These are phyloP conservation scores for Aphanocladium album DNA, from an alignment of 2,329 filamentous ascomycete genomes.

Conservation along the genomic window DNA sequence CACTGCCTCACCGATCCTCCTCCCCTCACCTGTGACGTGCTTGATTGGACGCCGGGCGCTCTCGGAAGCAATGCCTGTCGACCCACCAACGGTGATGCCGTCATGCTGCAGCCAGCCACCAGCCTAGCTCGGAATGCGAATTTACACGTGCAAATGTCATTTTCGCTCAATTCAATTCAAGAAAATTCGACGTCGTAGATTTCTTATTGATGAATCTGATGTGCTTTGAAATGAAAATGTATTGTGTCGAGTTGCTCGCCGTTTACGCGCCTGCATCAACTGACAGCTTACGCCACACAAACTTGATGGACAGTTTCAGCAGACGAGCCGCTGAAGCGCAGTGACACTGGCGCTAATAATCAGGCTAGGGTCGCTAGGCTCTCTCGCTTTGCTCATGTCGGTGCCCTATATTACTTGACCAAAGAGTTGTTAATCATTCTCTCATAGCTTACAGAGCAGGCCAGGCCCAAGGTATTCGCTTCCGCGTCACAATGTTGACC, in stretches of 20 bases:
- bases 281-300: neutral
- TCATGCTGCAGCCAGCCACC: neutral
- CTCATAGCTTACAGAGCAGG: neutral
- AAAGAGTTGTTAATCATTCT: neutral
- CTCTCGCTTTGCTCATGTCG: neutral
- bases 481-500: neutral
- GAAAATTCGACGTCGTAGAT: neutral
- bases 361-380: too few relatives aligned
- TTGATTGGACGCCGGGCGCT: neutral
- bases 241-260: neutral
- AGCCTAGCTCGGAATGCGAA: neutral
- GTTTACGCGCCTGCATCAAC: too few relatives aligned
- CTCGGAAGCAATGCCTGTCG: neutral
- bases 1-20: neutral
- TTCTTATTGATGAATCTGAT: neutral
- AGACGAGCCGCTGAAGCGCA: neutral
- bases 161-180: neutral
- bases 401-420: neutral
- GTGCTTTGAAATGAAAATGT: neutral
- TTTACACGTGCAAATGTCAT: neutral
- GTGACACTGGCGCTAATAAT: neutral
- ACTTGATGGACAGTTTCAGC: neutral
- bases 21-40: neutral
- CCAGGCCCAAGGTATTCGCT: too few relatives aligned
- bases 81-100: slow-evolving; percentile 5